Base-by-base conservation (phyloP, 257 asterid species). In the Gardenia jasminoides region DNA sequence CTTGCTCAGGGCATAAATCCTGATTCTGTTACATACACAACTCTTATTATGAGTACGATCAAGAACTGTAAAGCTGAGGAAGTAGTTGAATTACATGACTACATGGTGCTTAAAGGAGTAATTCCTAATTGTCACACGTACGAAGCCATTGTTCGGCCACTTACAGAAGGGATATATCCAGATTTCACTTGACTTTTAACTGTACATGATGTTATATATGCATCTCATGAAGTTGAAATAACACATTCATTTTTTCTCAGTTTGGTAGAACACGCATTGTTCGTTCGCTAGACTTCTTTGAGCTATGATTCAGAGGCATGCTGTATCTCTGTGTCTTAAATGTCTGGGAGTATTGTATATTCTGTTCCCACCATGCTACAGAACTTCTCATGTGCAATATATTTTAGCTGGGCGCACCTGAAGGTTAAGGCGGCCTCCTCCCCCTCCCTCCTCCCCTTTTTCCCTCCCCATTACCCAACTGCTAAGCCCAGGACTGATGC, bases 11-110 rank as follows among this genome's bases (percentile, higher is more conserved):
- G 93, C 33, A 31, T 83, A 41, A 82, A 74, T 52, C 92, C 93
- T 6, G 92, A 91, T 85, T 71, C 31, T 79, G 68, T 91, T 79
- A 90, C 96, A 1, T 90, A 92, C 79, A 91, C 92, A 0, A 87
- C 88, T 30, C 77, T 92, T 22, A 15, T 91, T 65, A 85, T 89
- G n/a, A 82, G 79, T 78, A 71, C 85, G n/a, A 72, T 84, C 64
- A 89, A 81, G 48, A 84, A 74, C 47, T 58, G 83, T 69, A 76
- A 83, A 56, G 70, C 79, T 8, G 94, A 89, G 79, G 92, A 88
- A 72, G 92, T 86, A 2, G n/a, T 89, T 36, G 76, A 89, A 75
- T 58, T 89, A 86, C 96, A 88, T 46, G 97, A 91, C 72, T 82
- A 62, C 80, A 68, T 91, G 94, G 81, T 90, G 36, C 89, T 89